Evolutionary conservation across 2,329 filamentous ascomycete species (phyloP).

Genomic region (Iodosphaeria phyllophila): DNA sequence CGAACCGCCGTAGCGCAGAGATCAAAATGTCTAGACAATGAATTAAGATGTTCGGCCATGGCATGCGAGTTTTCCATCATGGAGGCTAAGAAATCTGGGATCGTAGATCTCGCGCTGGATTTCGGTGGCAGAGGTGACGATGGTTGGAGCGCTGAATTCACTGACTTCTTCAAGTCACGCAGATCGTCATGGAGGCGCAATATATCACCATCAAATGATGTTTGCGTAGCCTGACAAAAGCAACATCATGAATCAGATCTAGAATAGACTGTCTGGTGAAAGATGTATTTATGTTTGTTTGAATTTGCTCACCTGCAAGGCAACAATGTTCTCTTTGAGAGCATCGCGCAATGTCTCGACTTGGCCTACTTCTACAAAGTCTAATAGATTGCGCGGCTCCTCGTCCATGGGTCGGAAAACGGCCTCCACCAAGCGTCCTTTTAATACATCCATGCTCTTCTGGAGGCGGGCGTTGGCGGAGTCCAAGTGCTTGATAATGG

Average conservation of each 20-base stretch:
- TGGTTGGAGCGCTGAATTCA: slow-evolving; percentile 25
- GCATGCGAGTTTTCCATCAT: slow-evolving; percentile 60
- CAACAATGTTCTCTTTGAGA: slow-evolving; percentile 51
- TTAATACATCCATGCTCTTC: slow-evolving; percentile 45
- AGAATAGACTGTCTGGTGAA: neutral
- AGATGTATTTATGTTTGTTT: neutral
- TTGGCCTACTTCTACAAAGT: slow-evolving; percentile 58
- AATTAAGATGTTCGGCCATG: slow-evolving; percentile 67
- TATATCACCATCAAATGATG: slow-evolving; percentile 60
- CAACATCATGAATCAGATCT: neutral
- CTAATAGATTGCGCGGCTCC: slow-evolving; percentile 43
- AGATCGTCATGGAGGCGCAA: slow-evolving; percentile 60
- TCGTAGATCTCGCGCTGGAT: slow-evolving; percentile 19
- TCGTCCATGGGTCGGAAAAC: slow-evolving; percentile 40
- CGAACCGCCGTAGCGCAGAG: slow-evolving; percentile 81
- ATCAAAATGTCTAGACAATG: slow-evolving; percentile 76
- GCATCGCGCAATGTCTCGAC: slow-evolving; percentile 47
- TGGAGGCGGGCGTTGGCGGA: slow-evolving; percentile 44
- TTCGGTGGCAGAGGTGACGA: slow-evolving; percentile 15
- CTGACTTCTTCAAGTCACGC: slow-evolving; percentile 38
- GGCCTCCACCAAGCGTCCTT: slow-evolving; percentile 43
- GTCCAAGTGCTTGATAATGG: slow-evolving; percentile 46
- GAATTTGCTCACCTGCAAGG: slow-evolving; percentile 36
- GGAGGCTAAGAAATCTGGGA: slow-evolving; percentile 35
- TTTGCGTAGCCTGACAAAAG: slow-evolving; percentile 37